phyloP scores from a whole-genome alignment of 345 rosid genomes.

The Arabidopsis suecica region DNA sequence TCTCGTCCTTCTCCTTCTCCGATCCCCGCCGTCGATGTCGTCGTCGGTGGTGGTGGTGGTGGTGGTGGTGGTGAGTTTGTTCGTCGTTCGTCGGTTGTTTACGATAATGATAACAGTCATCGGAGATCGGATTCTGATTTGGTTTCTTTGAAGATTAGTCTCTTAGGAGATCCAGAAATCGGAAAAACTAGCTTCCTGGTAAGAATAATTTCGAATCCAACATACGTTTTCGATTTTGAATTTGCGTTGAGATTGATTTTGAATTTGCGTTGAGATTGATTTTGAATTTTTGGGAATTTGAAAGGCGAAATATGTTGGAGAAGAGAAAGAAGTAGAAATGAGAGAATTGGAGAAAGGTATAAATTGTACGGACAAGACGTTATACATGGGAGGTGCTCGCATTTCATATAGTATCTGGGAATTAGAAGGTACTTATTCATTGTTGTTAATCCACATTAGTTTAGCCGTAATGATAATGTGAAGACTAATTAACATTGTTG shows the following conservation, averaged over 20 bases:
- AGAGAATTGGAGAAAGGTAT: slow-evolving; percentile 52
- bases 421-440: slow-evolving; percentile 55
- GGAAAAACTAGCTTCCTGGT: slow-evolving; percentile 92
- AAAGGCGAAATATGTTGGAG: slow-evolving; percentile 82
- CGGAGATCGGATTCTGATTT: slow-evolving; percentile 64
- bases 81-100: slow-evolving; percentile 23
- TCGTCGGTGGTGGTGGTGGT: background rate
- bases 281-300: background rate
- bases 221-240: no score
- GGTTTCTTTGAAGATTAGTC: slow-evolving; percentile 83
- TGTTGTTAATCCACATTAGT: no score
- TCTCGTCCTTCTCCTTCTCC: slow-evolving; percentile 30
- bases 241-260: background rate
- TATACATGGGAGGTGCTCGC: slow-evolving; percentile 71
- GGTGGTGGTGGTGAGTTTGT: slow-evolving; percentile 21
- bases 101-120: slow-evolving; percentile 19
- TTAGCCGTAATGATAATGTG: no score
- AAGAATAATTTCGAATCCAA: background rate
- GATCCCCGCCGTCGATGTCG: slow-evolving; percentile 10
- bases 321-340: slow-evolving; percentile 52
- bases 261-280: no score
- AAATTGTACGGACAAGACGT: slow-evolving; percentile 71
- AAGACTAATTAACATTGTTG: slow-evolving; percentile 19
- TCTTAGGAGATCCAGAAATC: slow-evolving; percentile 73
- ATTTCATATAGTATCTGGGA: slow-evolving; percentile 89